A percentile compares a stretch with the other conserved stretches of the same genome.
Evolutionary conservation across 2,329 filamentous ascomycete species (phyloP).

Genomic region (Fusarium sororula): DNA sequence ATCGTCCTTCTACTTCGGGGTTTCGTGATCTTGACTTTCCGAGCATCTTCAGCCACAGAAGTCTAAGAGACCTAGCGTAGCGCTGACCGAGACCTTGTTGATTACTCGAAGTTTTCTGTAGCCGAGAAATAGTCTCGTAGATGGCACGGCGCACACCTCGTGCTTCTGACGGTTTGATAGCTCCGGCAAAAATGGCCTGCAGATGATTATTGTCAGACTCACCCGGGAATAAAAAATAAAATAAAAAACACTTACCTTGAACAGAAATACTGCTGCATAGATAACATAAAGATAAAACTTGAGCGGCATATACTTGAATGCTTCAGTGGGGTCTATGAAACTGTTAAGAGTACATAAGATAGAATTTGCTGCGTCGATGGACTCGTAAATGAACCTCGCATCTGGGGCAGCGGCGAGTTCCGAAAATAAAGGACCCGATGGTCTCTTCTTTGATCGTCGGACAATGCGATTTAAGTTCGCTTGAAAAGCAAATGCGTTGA

Average conservation of each 20-base stretch:
- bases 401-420: slow-evolving; percentile 69
- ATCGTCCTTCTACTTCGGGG: background rate
- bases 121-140: slow-evolving; percentile 65
- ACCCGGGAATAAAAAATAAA: fast-evolving
- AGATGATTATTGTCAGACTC: background rate
- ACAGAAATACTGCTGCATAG: slow-evolving; percentile 71
- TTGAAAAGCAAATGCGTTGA: slow-evolving; percentile 80
- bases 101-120: slow-evolving; percentile 66
- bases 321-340: slow-evolving; percentile 65
- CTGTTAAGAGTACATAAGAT: slow-evolving; percentile 68
- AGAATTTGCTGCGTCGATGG: slow-evolving; percentile 70
- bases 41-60: slow-evolving; percentile 63
- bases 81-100: slow-evolving; percentile 68
- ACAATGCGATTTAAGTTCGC: slow-evolving; percentile 67
- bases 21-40: slow-evolving; percentile 18
- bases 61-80: slow-evolving; percentile 67
- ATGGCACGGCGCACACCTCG: slow-evolving; percentile 66
- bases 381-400: slow-evolving; percentile 73
- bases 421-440: slow-evolving; percentile 53
- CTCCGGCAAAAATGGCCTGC: slow-evolving; percentile 54
- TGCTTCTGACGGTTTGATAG: slow-evolving; percentile 64
- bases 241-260: slow-evolving; percentile 57
- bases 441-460: slow-evolving; percentile 44
- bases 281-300: slow-evolving; percentile 70
- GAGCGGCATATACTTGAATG: slow-evolving; percentile 70